phyloP scores from a whole-genome alignment of 257 asterid genomes.

The Ligustrum vulgare region DNA sequence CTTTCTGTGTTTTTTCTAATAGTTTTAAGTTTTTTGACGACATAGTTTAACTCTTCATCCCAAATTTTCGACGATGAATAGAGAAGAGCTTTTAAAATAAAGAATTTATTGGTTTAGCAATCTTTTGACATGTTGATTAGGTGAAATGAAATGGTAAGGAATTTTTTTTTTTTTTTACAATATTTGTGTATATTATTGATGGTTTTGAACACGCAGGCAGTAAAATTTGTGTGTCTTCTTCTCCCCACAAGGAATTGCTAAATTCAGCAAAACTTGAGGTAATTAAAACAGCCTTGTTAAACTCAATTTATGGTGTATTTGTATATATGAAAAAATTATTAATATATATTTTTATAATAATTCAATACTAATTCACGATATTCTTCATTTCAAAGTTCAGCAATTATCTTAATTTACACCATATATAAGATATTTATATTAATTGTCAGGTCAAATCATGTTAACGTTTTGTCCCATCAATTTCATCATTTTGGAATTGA shows the following conservation, averaged over 20 bases:
- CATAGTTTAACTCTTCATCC: neutral
- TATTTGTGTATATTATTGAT: neutral
- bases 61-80: neutral
- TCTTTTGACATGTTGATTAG: too few species aligned
- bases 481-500: neutral
- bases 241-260: neutral
- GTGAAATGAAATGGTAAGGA: too few species aligned
- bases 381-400: too few species aligned
- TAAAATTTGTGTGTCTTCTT: neutral
- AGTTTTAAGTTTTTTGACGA: neutral
- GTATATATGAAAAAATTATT: too few species aligned
- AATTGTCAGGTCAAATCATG: neutral
- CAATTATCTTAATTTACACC: too few species aligned
- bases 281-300: neutral
- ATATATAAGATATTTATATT: too few species aligned
- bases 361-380: too few species aligned
- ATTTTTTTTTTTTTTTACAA: too few species aligned
- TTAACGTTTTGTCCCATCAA: neutral
- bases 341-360: too few species aligned
- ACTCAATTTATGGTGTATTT: neutral
- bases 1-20: neutral
- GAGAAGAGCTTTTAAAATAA: neutral
- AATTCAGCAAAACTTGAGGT: neutral
- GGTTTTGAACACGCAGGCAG: neutral
- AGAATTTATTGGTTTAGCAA: neutral